Evolutionary conservation across 2,329 filamentous ascomycete genomes (phyloP).

Genomic region (Trichoderma cornu-damae): DNA sequence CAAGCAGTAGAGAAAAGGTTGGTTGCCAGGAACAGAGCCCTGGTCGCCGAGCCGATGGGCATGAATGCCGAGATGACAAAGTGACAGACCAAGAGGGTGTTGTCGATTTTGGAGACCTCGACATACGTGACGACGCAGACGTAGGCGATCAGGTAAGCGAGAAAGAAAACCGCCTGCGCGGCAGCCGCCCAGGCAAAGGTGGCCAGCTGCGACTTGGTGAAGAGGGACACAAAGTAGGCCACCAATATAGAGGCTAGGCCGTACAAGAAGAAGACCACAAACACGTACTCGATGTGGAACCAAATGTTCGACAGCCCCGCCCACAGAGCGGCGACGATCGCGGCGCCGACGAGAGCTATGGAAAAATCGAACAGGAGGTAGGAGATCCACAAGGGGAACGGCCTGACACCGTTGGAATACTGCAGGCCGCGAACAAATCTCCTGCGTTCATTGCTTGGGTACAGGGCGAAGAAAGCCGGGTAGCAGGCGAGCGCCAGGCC

Average conservation of each 20-base stretch:
- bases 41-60: constrained; percentile 69
- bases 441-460: constrained; percentile 78
- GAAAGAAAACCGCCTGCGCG: constrained; percentile 65
- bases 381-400: constrained; percentile 77
- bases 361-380: constrained; percentile 76
- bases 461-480: constrained; percentile 82
- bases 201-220: constrained; percentile 71
- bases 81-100: constrained; percentile 62
- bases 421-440: constrained; percentile 76
- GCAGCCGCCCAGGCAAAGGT: constrained; percentile 80
- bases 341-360: constrained; percentile 61
- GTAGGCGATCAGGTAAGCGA: constrained; percentile 68
- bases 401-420: constrained; percentile 85
- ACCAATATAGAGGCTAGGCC: constrained; percentile 71
- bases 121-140: constrained; percentile 70
- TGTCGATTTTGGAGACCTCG: constrained; percentile 63
- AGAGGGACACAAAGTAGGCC: constrained; percentile 76
- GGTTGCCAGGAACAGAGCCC: constrained; percentile 69
- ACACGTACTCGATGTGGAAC: constrained; percentile 77
- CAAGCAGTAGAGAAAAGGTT: constrained; percentile 84
- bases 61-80: constrained; percentile 70
- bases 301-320: constrained; percentile 59
- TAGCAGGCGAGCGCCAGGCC: constrained; percentile 71
- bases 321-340: constrained; percentile 65
- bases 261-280: constrained; percentile 74